These are phyloP conservation scores for Massarina eburnea DNA, from an alignment of 2,329 filamentous ascomycete genomes.

Conservation along the genomic window DNA sequence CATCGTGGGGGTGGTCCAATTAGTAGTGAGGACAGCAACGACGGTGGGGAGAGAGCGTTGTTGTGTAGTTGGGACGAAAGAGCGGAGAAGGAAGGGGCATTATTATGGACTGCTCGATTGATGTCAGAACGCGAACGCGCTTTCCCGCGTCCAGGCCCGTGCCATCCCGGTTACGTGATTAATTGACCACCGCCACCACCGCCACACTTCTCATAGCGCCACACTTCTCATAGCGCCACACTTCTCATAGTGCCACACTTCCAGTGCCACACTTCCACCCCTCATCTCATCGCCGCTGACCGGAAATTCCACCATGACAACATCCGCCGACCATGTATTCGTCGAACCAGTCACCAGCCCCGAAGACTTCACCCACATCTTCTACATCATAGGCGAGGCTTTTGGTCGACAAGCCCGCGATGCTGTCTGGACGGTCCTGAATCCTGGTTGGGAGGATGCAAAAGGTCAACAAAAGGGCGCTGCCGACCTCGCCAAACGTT, in stretches of 20 bases:
- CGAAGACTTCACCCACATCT: conserved; percentile 28
- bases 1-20: conserved; percentile 23
- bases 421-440: conserved; percentile 54
- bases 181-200: not conserved
- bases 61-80: not conserved
- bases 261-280: no score
- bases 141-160: conserved; percentile 26
- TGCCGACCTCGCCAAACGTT: conserved; percentile 47
- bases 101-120: no score
- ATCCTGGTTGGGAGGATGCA: conserved; percentile 58
- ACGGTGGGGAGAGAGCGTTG: not conserved
- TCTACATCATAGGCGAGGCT: conserved; percentile 39
- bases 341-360: conserved; percentile 21
- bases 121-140: conserved; percentile 30
- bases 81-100: conserved; percentile 17
- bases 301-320: no score
- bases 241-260: no score
- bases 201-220: not conserved
- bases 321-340: no score
- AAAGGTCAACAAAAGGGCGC: conserved; percentile 45
- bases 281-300: not conserved
- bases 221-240: no score
- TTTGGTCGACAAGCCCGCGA: conserved; percentile 58
- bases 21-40: conserved; percentile 1
- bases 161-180: conserved; percentile 24